phyloP scores from a whole-genome alignment of 805 yeast species.

The Starmerella floricola region DNA sequence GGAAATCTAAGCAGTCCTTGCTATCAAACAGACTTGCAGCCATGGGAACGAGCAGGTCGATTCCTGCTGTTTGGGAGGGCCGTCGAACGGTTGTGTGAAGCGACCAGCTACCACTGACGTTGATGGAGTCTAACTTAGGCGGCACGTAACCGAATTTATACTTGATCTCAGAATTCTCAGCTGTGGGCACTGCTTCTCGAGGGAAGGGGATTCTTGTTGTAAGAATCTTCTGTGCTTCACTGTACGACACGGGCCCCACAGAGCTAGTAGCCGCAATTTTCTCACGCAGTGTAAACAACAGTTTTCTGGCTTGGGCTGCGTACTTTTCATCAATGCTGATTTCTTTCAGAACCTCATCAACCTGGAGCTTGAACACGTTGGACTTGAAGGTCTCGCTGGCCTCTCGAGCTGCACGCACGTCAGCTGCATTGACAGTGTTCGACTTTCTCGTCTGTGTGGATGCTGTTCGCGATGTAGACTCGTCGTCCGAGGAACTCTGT shows the following conservation, averaged over 20 bases:
- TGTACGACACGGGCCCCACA: constrained; percentile 9
- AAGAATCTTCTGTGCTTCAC: constrained; percentile 5
- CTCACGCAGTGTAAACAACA: constrained; percentile 43
- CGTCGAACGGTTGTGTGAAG: constrained; percentile 64
- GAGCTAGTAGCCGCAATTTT: constrained; percentile 28
- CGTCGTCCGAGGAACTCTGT: too few species aligned
- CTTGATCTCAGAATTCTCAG: constrained; percentile 27
- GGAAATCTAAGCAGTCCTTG: constrained; percentile 80
- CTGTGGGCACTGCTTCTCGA: background rate
- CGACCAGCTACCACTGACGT: constrained; percentile 82
- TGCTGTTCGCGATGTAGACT: too few species aligned
- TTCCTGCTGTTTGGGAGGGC: constrained; percentile 47
- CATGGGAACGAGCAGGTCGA: constrained; percentile 77
- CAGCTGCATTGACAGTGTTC: constrained; percentile 36
- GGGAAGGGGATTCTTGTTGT: constrained; percentile 56
- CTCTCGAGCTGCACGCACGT: constrained; percentile 82
- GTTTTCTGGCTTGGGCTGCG: constrained; percentile 51
- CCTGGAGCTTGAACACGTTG: constrained; percentile 87
- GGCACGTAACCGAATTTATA: constrained; percentile 56
- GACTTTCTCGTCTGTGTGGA: too few species aligned
- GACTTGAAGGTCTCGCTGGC: constrained; percentile 91
- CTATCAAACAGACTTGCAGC: constrained; percentile 62
- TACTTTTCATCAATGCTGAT: constrained; percentile 60
- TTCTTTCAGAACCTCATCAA: constrained; percentile 80
- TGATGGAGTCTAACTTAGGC: constrained; percentile 50